Base-by-base conservation (phyloP, 768 basidiomycete species). In the Xerocomellus amylosporus region DNA sequence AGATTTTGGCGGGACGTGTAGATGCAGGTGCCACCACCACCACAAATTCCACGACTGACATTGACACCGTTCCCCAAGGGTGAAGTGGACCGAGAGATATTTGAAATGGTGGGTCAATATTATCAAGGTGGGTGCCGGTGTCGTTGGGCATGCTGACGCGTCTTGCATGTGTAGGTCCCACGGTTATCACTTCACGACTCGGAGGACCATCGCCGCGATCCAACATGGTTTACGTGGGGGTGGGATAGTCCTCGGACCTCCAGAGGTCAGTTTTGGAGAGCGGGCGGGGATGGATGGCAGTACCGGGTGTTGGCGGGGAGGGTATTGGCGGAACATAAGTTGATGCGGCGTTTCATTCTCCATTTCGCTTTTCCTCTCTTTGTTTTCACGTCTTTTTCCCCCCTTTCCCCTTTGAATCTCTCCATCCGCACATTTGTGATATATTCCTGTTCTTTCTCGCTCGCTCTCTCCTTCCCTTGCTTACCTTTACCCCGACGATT, bases 261-360 rank as follows among this genome's bases (percentile, higher is more conserved):
- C n/a, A n/a, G 96, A 3, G 88, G 98, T 43, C 96, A 98, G 66
- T 98, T 98, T 75, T 85, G 96, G 45, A 80, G 96, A 56, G 82
- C 86, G 1, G 83, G 89, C 26, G 95, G 95, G 2, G 91, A 96
- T 60, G 90, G 88, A 0, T 98, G 94, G 94, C 93, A 97, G 72
- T 98, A 98, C 71, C 93, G 95, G 69, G 93, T 93, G 90, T 80
- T 98, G 38, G 94, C 91, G 24, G 79, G 90, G 61, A 80, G 90
- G 55, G 91, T 93, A 38, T 73, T 93, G 62, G 93, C 90, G 37
- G 91, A 93, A 70, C 79, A 93, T 68, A 93, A 93, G 73, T 74
- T 93, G 74, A 82, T 62, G 46, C 6, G 15, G 30, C 17, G 9
- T 28, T 49, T 47, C 24, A 2, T 51, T 37, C 17, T 2, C 9